These are phyloP conservation scores for Iris pallida DNA, from an alignment of 116 monocot species.

Conservation along the genomic window DNA sequence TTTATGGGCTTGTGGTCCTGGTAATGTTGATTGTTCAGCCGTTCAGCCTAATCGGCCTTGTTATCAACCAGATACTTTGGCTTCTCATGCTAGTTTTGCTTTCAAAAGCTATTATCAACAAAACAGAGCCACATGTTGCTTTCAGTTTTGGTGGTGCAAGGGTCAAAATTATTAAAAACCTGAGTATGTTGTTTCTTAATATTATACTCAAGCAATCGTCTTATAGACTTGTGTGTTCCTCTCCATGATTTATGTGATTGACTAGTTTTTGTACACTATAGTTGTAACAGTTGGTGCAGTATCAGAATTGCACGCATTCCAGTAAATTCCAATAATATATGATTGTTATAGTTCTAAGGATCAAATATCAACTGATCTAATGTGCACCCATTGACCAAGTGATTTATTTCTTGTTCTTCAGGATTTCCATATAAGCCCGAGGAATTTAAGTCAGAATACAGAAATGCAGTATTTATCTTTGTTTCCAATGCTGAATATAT, in stretches of 20 bases:
- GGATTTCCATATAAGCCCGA: too few relatives aligned
- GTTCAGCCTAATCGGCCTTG: slow-evolving; percentile 97
- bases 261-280: not conserved
- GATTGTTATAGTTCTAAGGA: too few relatives aligned
- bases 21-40: slow-evolving; percentile 93
- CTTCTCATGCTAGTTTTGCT: slow-evolving; percentile 78
- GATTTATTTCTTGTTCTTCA: too few relatives aligned
- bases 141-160: slow-evolving; percentile 83
- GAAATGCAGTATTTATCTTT: too few relatives aligned
- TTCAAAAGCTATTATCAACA: slow-evolving; percentile 86
- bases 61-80: slow-evolving; percentile 73
- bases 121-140: slow-evolving; percentile 79
- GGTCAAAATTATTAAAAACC: slow-evolving; percentile 64
- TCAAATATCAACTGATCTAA: too few relatives aligned
- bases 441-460: too few relatives aligned
- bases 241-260: not conserved
- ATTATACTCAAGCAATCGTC: not conserved
- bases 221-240: too few relatives aligned
- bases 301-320: too few relatives aligned
- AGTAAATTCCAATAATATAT: too few relatives aligned
- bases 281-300: not conserved
- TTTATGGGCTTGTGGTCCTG: slow-evolving; percentile 98
- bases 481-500: too few relatives aligned
- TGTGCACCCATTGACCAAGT: not conserved
- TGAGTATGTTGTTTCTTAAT: slow-evolving; percentile 25